Evolutionary conservation across 2,329 filamentous ascomycete genomes (phyloP).

Genomic region (Tolypocladium paradoxum): DNA sequence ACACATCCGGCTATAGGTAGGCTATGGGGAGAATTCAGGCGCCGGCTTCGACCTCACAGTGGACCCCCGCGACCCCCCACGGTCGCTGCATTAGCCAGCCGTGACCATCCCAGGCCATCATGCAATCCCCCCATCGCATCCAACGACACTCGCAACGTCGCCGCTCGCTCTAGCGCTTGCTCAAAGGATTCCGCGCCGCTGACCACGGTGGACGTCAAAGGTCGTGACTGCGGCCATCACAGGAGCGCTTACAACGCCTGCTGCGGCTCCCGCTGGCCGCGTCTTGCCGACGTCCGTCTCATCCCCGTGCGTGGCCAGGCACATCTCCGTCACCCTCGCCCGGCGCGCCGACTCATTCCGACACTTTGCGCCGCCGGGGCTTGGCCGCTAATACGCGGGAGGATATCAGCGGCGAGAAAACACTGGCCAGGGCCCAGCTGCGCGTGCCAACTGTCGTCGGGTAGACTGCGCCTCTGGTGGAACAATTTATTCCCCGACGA

Average conservation of each 20-base stretch:
- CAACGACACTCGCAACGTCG: not conserved
- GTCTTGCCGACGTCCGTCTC: not conserved
- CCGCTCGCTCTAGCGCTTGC: not conserved
- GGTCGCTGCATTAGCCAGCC: not conserved
- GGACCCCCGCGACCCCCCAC: not conserved
- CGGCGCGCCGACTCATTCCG: not conserved
- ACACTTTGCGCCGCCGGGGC: too few relatives aligned
- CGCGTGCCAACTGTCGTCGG: not conserved
- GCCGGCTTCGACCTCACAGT: not conserved
- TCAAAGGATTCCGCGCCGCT: not conserved
- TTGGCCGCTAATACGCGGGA: not conserved
- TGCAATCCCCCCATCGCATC: not conserved
- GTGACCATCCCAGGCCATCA: not conserved
- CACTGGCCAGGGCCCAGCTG: not conserved
- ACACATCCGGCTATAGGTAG: not conserved
- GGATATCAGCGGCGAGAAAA: not conserved
- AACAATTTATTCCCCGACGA: not conserved
- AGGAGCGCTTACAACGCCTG: not conserved
- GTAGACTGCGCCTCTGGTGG: not conserved
- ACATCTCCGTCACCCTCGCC: not conserved
- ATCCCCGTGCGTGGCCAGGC: not conserved
- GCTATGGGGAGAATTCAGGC: not conserved
- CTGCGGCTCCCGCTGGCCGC: not conserved
- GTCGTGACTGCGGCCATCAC: not conserved
- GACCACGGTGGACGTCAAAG: not conserved